A percentile compares a stretch with the other conserved stretches of the same genome.
Conservation (phyloP, 176 grass and related monocot species). For the Tillandsia leiboldiana region DNA sequence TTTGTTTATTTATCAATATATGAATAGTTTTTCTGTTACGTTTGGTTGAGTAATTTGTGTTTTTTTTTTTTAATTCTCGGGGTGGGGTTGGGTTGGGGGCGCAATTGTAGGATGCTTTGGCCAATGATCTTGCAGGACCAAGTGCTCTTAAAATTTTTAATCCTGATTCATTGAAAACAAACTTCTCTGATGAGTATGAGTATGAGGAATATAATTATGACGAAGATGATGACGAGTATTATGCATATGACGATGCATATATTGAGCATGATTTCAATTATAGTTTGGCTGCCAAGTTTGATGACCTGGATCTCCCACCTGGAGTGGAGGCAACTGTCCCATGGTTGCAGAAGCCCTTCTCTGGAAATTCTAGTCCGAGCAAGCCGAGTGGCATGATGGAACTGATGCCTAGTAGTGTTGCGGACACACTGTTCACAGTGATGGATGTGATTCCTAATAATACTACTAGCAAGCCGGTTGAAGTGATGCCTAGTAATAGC, state of each 20-base stretch:
- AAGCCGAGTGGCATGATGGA: conserved; percentile 16
- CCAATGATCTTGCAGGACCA: conserved; percentile 21
- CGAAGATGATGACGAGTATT: conserved; percentile 42
- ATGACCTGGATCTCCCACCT: conserved; percentile 35
- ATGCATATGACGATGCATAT: conserved; percentile 16
- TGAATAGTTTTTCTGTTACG: background rate
- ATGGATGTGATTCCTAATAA: no score
- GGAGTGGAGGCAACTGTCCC: conserved; percentile 24
- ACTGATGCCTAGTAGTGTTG: background rate
- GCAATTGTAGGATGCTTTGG: conserved; percentile 34
- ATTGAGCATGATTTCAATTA: conserved; percentile 31
- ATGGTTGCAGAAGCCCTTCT: conserved; percentile 22
- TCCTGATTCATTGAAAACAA: conserved; percentile 4
- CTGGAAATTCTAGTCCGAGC: conserved; percentile 10
- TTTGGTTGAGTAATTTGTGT: conserved; percentile 5
- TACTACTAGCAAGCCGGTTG: no score
- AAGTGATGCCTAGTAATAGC: no score
- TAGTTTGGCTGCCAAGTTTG: conserved; percentile 39
- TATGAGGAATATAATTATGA: conserved; percentile 38
- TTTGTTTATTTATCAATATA: background rate
- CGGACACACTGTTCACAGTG: no score
- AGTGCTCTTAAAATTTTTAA: conserved; percentile 25
- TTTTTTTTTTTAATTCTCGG: background rate
- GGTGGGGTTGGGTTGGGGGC: no score
- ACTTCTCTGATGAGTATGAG: conserved; percentile 16